These are phyloP conservation scores for Moricandia moricandioides DNA, from an alignment of 345 rosid genomes.

Conservation along the genomic window DNA sequence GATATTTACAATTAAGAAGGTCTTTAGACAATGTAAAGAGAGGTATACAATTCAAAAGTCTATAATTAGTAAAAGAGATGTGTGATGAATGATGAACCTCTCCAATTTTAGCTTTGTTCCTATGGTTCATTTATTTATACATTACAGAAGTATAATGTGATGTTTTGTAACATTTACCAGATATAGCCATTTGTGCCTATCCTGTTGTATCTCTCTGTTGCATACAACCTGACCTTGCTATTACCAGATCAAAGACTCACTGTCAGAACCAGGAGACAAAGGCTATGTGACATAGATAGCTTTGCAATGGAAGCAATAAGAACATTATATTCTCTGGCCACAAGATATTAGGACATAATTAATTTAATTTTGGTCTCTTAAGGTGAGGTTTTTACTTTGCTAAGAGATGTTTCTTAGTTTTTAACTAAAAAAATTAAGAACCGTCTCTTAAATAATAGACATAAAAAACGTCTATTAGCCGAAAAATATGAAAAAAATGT, in stretches of 20 bases:
- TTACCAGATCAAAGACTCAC: background rate
- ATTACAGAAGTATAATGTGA: background rate
- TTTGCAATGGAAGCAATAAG: too few species aligned
- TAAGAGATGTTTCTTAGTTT: too few species aligned
- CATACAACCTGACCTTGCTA: background rate
- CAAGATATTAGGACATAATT: too few species aligned
- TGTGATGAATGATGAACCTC: conserved; percentile 6
- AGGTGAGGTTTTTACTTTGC: too few species aligned
- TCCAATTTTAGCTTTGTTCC: conserved; percentile 2
- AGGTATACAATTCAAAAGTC: conserved; percentile 25
- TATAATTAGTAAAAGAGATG: conserved; percentile 16
- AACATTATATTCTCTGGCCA: too few species aligned
- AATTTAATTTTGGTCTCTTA: too few species aligned
- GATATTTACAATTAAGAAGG: conserved; percentile 13
- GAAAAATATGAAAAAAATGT: too few species aligned
- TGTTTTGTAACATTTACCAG: background rate
- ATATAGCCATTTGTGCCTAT: background rate
- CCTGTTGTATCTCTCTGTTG: background rate
- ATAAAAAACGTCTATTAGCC: too few species aligned
- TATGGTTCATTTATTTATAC: background rate
- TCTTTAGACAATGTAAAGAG: conserved; percentile 23
- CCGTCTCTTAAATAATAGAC: too few species aligned
- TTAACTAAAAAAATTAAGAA: too few species aligned
- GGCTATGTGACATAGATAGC: too few species aligned
- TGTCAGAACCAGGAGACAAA: background rate